Percentiles rank a stretch among this genome's conserved stretches.
Conservation (phyloP, 2,329 filamentous ascomycete species). For the Capronia coronata region DNA sequence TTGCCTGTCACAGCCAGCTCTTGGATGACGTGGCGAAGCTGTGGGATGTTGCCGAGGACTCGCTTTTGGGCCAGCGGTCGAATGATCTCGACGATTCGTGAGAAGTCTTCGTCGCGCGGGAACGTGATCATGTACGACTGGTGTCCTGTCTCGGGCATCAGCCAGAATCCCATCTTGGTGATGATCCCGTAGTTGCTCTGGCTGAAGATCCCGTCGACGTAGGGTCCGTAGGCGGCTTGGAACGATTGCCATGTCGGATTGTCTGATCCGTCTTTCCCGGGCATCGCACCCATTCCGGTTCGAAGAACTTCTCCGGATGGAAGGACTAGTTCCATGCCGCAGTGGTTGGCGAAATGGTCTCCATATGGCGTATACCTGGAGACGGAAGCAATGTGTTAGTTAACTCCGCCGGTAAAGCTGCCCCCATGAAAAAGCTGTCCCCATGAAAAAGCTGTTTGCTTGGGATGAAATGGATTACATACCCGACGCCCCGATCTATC, state of each 20-base stretch:
- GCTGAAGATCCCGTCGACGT: slow-evolving; percentile 34
- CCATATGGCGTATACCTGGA: slow-evolving; percentile 32
- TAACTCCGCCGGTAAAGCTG: no score
- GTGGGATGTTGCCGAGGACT: slow-evolving; percentile 32
- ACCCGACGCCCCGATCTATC: slow-evolving; percentile 42
- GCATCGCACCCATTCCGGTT: slow-evolving; percentile 38
- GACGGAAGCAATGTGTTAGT: neutral
- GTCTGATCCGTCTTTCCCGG: slow-evolving; percentile 29
- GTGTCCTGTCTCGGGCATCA: slow-evolving; percentile 33
- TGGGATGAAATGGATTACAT: no score
- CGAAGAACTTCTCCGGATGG: slow-evolving; percentile 36
- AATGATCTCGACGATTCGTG: slow-evolving; percentile 36
- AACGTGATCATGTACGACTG: slow-evolving; percentile 40
- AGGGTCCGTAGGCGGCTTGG: slow-evolving; percentile 33
- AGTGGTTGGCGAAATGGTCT: slow-evolving; percentile 44
- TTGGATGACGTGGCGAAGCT: slow-evolving; percentile 31
- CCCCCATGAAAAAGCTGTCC: no score
- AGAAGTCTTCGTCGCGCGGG: slow-evolving; percentile 35
- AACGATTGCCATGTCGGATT: slow-evolving; percentile 33
- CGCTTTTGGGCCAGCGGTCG: slow-evolving; percentile 31
- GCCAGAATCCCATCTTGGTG: slow-evolving; percentile 28
- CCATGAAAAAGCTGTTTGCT: no score
- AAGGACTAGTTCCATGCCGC: slow-evolving; percentile 41
- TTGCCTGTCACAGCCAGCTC: slow-evolving; percentile 32
- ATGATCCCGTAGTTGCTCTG: slow-evolving; percentile 33